phyloP scores from a whole-genome alignment of 2,329 filamentous ascomycete genomes.

The Penicillium sp. region DNA sequence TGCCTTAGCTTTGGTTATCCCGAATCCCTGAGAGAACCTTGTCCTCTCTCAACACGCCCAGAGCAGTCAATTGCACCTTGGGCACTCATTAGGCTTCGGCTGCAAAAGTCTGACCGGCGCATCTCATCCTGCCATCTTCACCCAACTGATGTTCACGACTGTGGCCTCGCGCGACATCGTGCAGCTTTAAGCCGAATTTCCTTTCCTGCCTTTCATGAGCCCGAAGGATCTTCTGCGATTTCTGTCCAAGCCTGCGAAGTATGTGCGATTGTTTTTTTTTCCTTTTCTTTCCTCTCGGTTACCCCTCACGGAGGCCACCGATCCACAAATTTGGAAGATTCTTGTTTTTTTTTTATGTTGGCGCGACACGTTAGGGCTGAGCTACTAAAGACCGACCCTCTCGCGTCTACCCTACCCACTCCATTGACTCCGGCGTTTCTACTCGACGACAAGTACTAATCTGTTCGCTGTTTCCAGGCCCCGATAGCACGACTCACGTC shows the following conservation, averaged over 20 bases:
- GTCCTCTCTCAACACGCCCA: slow-evolving; percentile 11
- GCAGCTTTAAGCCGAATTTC: slow-evolving; percentile 37
- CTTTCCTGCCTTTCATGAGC: slow-evolving; percentile 72
- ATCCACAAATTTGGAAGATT: slow-evolving; percentile 5
- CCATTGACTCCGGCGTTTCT: too few species aligned
- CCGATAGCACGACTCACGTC: slow-evolving; percentile 59
- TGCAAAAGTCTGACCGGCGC: slow-evolving; percentile 17
- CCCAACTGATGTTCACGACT: slow-evolving; percentile 37
- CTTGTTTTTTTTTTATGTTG: slow-evolving; percentile 2
- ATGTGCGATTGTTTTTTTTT: slow-evolving; percentile 43
- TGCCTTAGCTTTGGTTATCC: slow-evolving; percentile 5
- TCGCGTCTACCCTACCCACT: background rate
- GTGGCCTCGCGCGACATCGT: slow-evolving; percentile 38
- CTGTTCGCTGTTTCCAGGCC: slow-evolving; percentile 50
- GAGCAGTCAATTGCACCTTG: slow-evolving; percentile 21
- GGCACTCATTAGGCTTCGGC: slow-evolving; percentile 22
- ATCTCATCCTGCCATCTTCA: slow-evolving; percentile 9
- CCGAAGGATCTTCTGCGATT: slow-evolving; percentile 87
- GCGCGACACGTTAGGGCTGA: background rate
- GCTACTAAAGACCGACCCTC: background rate
- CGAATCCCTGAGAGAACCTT: slow-evolving; percentile 8
- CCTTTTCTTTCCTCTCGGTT: slow-evolving; percentile 5
- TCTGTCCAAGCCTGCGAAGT: slow-evolving; percentile 94
- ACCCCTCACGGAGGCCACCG: slow-evolving; percentile 9
- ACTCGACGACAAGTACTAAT: slow-evolving; percentile 16